A percentile compares a stretch with the other conserved stretches of the same genome.
phyloP scores from a whole-genome alignment of 352 stramenopile species.

The Phytophthora pinifolia region DNA sequence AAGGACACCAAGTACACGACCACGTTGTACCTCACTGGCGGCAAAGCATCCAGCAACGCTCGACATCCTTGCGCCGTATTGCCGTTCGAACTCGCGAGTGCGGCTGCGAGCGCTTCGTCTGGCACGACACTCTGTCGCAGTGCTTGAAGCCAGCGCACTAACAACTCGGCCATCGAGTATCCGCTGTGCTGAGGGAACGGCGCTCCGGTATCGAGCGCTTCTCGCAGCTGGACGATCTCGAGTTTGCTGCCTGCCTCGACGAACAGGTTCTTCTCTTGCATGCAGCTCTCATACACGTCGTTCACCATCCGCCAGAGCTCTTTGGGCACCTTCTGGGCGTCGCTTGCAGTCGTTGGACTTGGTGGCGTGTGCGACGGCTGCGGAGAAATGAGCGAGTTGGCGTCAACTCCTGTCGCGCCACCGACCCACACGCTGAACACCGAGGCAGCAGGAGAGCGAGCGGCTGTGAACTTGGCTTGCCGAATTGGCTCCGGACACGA shows the following conservation, averaged over 20 bases:
- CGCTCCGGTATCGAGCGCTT: conserved; percentile 93
- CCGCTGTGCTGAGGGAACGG: conserved; percentile 81
- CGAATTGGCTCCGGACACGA: conserved; percentile 88
- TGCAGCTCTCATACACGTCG: conserved; percentile 87
- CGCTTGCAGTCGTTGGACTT: conserved; percentile 18
- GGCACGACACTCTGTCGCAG: conserved; percentile 91
- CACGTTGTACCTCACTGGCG: conserved; percentile 95
- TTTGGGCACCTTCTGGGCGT: conserved; percentile 91
- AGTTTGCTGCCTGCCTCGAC: conserved; percentile 66
- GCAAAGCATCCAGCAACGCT: conserved; percentile 75
- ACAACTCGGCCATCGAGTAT: conserved; percentile 91
- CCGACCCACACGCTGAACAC: conserved; percentile 53
- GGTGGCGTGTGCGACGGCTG: conserved; percentile 42
- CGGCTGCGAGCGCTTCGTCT: conserved; percentile 70
- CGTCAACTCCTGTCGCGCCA: conserved; percentile 31
- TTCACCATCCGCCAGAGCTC: conserved; percentile 98
- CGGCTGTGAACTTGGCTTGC: conserved; percentile 36
- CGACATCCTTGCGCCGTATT: conserved; percentile 83
- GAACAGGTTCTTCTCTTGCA: conserved; percentile 85
- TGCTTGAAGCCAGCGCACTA: conserved; percentile 91
- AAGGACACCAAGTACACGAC: conserved; percentile 98
- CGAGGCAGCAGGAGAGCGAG: conserved; percentile 26
- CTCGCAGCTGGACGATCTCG: conserved; percentile 71
- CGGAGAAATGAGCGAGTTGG: conserved; percentile 21
- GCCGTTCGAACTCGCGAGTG: conserved; percentile 53